Evolutionary conservation across 2,329 filamentous ascomycete genomes (phyloP).

Genomic region (Aspergillus caelatus): DNA sequence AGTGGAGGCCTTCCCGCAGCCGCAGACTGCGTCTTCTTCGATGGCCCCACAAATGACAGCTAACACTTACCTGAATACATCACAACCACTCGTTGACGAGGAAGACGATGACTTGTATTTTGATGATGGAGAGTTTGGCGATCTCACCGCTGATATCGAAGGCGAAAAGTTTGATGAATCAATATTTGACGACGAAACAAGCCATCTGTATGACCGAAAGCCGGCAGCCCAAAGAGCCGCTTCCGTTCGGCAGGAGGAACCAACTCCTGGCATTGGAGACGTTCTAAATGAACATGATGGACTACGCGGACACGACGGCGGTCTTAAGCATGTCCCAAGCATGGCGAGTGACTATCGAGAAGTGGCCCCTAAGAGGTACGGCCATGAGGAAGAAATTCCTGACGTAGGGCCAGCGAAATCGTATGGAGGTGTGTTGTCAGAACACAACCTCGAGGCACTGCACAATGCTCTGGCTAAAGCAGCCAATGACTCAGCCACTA

Average conservation of each 20-base stretch:
- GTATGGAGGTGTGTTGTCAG: constrained; percentile 48
- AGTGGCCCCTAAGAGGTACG: constrained; percentile 23
- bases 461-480: constrained; percentile 84
- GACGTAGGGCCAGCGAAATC: constrained; percentile 39
- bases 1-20: neutral
- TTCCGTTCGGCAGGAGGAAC: constrained; percentile 15
- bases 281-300: constrained; percentile 18
- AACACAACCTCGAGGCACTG: constrained; percentile 69
- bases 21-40: neutral
- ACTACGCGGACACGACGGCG: constrained; percentile 12
- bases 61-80: constrained; percentile 1
- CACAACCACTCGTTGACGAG: constrained; percentile 20
- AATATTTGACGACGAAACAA: constrained; percentile 51
- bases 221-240: constrained; percentile 20
- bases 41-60: neutral
- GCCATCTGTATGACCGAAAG: constrained; percentile 47
- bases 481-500: constrained; percentile 73
- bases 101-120: constrained; percentile 51
- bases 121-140: constrained; percentile 51
- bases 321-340: constrained; percentile 38
- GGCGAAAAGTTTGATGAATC: constrained; percentile 50
- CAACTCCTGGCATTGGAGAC: constrained; percentile 7
- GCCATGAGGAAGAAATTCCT: constrained; percentile 30
- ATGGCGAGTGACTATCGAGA: constrained; percentile 37
- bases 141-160: constrained; percentile 36